Conservation (phyloP, 2,329 filamentous ascomycete genomes). For the Rutstroemia sp. region DNA sequence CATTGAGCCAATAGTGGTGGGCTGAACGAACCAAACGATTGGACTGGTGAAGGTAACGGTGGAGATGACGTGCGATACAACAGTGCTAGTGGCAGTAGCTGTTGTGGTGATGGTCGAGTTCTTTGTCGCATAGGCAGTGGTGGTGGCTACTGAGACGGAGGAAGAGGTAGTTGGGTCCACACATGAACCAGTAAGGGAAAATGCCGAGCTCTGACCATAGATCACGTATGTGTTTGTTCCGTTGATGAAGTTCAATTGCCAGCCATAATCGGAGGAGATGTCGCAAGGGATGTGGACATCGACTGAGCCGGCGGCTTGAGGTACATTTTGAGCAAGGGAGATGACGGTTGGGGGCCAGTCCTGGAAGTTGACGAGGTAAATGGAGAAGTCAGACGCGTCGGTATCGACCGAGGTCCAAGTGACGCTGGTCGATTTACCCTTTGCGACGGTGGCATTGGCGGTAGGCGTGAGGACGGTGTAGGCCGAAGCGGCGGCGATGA, state of each 20-base stretch:
- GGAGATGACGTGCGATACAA: neutral
- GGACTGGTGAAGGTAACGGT: neutral
- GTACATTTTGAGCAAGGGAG: conserved; percentile 7
- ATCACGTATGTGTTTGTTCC: conserved; percentile 9
- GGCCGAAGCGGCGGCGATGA: neutral
- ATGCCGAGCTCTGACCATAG: conserved; percentile 1
- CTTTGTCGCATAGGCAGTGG: neutral
- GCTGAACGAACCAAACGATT: conserved; percentile 6
- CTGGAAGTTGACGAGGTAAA: conserved; percentile 9
- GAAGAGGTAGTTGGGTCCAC: conserved; percentile 1
- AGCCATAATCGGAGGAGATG: neutral
- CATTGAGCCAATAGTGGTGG: neutral
- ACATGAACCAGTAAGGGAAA: conserved; percentile 4
- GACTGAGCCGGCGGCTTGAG: neutral
- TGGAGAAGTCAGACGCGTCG: conserved; percentile 3
- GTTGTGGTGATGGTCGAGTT: neutral
- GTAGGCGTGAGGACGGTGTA: conserved; percentile 2
- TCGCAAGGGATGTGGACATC: conserved; percentile 2
- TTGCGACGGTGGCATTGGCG: conserved; percentile 1
- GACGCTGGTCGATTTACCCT: conserved; percentile 3
- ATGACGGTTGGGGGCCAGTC: conserved; percentile 6
- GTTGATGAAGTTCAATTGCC: conserved; percentile 10
- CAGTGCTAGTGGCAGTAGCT: neutral
- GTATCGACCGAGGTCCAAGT: conserved; percentile 1
- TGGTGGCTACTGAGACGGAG: neutral